These are phyloP conservation scores for Rhodotorula diobovata DNA, from an alignment of 768 basidiomycete genomes.

Conservation along the genomic window DNA sequence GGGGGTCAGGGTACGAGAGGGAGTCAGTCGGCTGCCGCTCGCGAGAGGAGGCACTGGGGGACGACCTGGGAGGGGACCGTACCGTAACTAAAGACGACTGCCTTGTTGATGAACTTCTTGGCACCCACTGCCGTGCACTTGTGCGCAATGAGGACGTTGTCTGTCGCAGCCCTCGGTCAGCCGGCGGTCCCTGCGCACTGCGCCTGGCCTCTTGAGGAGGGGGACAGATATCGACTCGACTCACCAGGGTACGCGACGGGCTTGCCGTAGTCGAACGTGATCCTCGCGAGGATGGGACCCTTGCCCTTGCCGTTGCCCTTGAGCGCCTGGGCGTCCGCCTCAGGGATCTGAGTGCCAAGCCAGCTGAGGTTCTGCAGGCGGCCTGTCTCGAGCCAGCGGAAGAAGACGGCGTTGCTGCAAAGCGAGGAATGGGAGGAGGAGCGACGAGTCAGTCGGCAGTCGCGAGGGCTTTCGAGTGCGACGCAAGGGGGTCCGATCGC, in stretches of 20 bases:
- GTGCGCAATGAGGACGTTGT: constrained; percentile 25
- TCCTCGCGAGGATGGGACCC: constrained; percentile 19
- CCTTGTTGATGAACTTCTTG: constrained; percentile 16
- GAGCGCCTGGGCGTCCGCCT: constrained; percentile 7
- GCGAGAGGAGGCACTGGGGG: too few relatives aligned
- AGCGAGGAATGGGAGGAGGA: background rate
- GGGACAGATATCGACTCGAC: too few relatives aligned
- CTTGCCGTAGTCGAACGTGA: constrained; percentile 23
- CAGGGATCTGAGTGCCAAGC: background rate
- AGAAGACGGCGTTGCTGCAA: constrained; percentile 25
- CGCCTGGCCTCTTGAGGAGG: too few relatives aligned
- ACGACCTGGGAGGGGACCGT: background rate
- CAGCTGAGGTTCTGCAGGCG: constrained; percentile 12
- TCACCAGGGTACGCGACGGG: constrained; percentile 1
- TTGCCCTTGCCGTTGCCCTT: constrained; percentile 27
- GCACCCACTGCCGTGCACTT: background rate
- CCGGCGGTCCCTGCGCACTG: too few relatives aligned
- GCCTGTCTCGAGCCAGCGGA: constrained; percentile 31
- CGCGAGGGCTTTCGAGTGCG: too few relatives aligned
- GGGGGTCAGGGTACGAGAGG: too few relatives aligned
- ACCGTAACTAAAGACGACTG: constrained; percentile 12
- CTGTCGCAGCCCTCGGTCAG: too few relatives aligned
- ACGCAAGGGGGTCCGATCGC: too few relatives aligned
- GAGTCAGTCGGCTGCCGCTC: too few relatives aligned
- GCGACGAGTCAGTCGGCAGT: too few relatives aligned